Percentiles rank a stretch among this genome's conserved stretches.
phyloP scores from a whole-genome alignment of 805 yeast genomes.

The Cyberlindnera bimundalis region DNA sequence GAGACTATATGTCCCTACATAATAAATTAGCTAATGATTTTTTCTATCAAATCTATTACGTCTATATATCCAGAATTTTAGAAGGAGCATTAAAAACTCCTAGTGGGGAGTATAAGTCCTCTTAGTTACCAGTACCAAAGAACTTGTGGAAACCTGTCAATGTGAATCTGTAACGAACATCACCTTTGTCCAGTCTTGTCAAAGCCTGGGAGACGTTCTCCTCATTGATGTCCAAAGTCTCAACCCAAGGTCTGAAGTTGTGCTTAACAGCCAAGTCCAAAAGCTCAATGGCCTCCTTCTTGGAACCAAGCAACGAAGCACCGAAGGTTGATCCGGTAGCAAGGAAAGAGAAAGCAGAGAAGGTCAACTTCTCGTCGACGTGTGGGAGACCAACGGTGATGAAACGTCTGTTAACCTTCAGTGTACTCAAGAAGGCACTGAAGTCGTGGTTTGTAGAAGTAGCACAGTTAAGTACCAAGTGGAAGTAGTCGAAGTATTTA shows the following conservation, averaged over 20 bases:
- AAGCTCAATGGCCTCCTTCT: constrained; percentile 63
- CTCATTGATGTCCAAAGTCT: constrained; percentile 51
- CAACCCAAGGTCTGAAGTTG: constrained; percentile 59
- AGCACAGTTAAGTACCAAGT: constrained; percentile 49
- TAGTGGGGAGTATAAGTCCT: too few species aligned
- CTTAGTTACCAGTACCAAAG: constrained; percentile 29
- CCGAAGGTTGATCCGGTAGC: constrained; percentile 48
- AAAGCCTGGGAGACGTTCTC: constrained; percentile 53
- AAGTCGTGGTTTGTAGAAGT: constrained; percentile 45
- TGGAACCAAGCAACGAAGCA: constrained; percentile 59
- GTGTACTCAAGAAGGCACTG: constrained; percentile 41
- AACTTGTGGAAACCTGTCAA: constrained; percentile 48
- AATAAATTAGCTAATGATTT: background rate
- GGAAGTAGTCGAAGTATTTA: constrained; percentile 35
- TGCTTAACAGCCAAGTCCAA: constrained; percentile 60
- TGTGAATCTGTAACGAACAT: constrained; percentile 62
- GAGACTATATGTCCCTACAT: constrained; percentile 13
- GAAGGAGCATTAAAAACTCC: background rate
- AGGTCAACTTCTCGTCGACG: constrained; percentile 35
- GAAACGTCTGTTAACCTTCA: constrained; percentile 58
- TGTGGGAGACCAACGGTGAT: constrained; percentile 68
- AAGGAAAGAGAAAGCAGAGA: constrained; percentile 51
- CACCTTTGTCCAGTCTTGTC: constrained; percentile 50
- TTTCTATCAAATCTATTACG: background rate
- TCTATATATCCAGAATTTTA: background rate